Evolutionary conservation across 345 rosid species (phyloP), one percentile per base, ranked within the genome.

Genomic region (Erodium maritimum): DNA sequence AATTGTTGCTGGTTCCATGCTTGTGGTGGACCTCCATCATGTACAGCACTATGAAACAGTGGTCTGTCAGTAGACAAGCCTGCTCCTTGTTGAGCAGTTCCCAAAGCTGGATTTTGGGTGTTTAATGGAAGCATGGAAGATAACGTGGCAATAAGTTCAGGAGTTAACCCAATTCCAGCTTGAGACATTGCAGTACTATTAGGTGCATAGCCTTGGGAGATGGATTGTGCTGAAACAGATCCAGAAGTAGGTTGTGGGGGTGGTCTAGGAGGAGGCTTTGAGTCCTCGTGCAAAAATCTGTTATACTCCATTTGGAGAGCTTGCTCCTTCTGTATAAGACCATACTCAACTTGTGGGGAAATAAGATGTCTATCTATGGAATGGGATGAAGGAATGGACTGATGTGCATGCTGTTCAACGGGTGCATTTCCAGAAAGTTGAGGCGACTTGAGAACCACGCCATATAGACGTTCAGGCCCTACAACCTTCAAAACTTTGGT

Each of bases 401-500:
- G 80, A 50, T 66, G 70, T 14, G 61, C 19, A 29, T 79, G 80
- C 45, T 62, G 83, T 57, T 67, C 77, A 37, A 53, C 7, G 11
- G 75, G 55, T 74, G 69, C 58, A 24, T 57, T 64, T 23, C 60
- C 64, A 56, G 85, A 74, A 50, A 66, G 74, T 61, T 80, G 87
- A 5, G 88, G 80, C 78, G 87, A 66, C 77, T 83, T 87, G 77
- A 93, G 88, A 60, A 89, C 94, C 58, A 93, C 95, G 50, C 96
- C 99, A 73, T 89, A 89, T 19, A 93, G 73, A 46, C 96, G 87
- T 69, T 93, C 96, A 29, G 90, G 96, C 21, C 99, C 99, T 7
- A 62, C 52, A 46, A 89, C 88, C 65, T 83, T 85, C 71, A 93
- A 77, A 29, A 89, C 96, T 23, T 80, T 78, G 13, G 86, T 75